Conservation (phyloP, 495 filamentous ascomycete species). For the Opeltia flavorubescens region DNA sequence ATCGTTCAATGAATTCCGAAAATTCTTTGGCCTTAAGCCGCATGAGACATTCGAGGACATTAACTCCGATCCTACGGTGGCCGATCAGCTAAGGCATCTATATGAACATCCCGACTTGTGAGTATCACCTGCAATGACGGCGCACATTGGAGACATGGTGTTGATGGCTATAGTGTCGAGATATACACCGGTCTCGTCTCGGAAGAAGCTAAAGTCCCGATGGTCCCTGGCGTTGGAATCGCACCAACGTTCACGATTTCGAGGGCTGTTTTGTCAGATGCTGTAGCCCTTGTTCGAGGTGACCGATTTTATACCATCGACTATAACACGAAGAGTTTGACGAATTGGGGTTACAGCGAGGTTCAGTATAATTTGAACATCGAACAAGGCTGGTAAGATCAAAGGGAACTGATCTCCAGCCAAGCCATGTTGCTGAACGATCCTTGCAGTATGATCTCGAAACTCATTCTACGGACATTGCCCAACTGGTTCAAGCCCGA, state of each 20-base stretch:
- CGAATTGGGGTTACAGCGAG: conserved; percentile 48
- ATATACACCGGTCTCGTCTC: conserved; percentile 47
- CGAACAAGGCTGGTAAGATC: conserved; percentile 50
- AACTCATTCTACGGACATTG: conserved; percentile 65
- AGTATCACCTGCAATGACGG: neutral
- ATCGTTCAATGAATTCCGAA: conserved; percentile 49
- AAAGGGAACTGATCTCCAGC: neutral
- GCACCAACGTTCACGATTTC: conserved; percentile 46
- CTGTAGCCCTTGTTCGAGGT: conserved; percentile 39
- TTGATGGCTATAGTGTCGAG: conserved; percentile 29
- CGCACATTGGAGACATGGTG: neutral
- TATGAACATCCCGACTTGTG: conserved; percentile 41
- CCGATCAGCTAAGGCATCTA: conserved; percentile 35
- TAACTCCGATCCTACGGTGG: conserved; percentile 43
- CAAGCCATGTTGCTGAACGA: neutral
- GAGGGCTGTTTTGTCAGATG: conserved; percentile 37
- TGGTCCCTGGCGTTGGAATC: conserved; percentile 39
- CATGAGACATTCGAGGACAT: conserved; percentile 49
- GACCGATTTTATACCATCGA: conserved; percentile 34
- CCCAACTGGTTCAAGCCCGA: conserved; percentile 65
- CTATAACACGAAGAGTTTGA: neutral
- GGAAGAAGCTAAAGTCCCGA: conserved; percentile 39
- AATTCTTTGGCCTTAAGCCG: conserved; percentile 42
- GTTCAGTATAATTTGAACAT: conserved; percentile 57
- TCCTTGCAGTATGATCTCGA: conserved; percentile 52